Base-by-base conservation (phyloP, 1,139 yeast species). In the Hemisphaericaspora lyxosophila region DNA sequence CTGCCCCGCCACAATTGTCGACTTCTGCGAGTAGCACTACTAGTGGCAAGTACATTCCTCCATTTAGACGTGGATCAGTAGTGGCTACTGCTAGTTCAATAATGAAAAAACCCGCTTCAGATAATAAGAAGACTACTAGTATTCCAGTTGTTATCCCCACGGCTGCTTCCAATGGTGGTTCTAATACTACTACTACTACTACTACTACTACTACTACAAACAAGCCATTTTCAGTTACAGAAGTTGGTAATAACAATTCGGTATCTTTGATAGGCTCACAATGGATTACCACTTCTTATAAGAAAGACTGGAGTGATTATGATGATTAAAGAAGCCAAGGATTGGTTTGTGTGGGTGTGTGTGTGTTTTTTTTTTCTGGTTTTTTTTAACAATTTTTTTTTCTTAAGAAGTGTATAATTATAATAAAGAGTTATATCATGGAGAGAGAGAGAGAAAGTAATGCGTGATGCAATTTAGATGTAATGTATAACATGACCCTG, bases 21-120 rank as follows among this genome's bases (percentile, higher is more conserved):
- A 43, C 54, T 31, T 55, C 64, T 34, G 57, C 35, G 8, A 36
- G 35, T 31, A 25, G 55, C 34, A 42, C 56, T 28, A 40, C 57
- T 7, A 62, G 70, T 26, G 84, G 84, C 1, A 81, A 80, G 53
- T 84, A 84, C 50, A 64, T 84, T 31, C 90, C 90, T 20, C 92
- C 90, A 13, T 82, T 77, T 54, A 65, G 85, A 52, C 69, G 90
- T 54, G 70, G 70, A 0, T 67, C 75, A 2, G 12, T 34, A 5
- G 27, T 26, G 15, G 19, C 36, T 15, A 32, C 27, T n/a, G 18
- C 15, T 12, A 8, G 16, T 5, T 11, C 12, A 11, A 38, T 31
- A 24, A 32, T 31, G 12, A 16, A 33, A 11, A 23, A 31, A 9
- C 34, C 31, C 12, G 41, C 35, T 34, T 28, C 5, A 9, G 4